A percentile compares a stretch with the other conserved stretches of the same genome.
These are phyloP conservation scores for Paracoccidioides lutzii DNA, from an alignment of 2,329 filamentous ascomycete genomes.

Conservation along the genomic window DNA sequence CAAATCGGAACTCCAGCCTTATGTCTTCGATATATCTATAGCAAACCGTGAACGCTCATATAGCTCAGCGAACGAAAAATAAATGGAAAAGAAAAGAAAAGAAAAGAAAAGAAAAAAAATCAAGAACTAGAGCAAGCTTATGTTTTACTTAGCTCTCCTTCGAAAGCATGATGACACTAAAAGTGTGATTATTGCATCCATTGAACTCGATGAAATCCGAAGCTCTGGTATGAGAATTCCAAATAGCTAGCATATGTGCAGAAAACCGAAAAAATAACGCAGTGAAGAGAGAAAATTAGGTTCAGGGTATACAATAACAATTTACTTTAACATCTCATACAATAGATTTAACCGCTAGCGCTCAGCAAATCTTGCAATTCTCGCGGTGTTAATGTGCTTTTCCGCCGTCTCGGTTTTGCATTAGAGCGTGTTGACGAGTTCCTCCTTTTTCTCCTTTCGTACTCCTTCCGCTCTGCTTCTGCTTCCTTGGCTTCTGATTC, in stretches of 20 bases:
- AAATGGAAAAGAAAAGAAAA: neutral
- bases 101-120: too few species aligned
- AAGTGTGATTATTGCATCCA: neutral
- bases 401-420: slow-evolving; percentile 16
- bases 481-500: slow-evolving; percentile 32
- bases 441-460: slow-evolving; percentile 24
- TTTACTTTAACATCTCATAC: neutral
- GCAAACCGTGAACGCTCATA: neutral
- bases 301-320: neutral
- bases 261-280: neutral
- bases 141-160: neutral
- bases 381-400: slow-evolving; percentile 10
- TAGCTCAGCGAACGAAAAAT: neutral
- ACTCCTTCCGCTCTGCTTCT: slow-evolving; percentile 22
- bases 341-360: neutral
- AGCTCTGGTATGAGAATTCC: neutral
- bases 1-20: neutral
- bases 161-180: neutral
- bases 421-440: slow-evolving; percentile 18
- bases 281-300: neutral
- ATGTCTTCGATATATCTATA: neutral
- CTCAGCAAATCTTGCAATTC: slow-evolving; percentile 4
- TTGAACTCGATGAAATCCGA: neutral
- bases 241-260: neutral
- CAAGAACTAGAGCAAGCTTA: neutral